Percentiles rank a stretch among this genome's conserved stretches.
Evolutionary conservation across 2,329 filamentous ascomycete species (phyloP).

Genomic region (Pyricularia grisea): DNA sequence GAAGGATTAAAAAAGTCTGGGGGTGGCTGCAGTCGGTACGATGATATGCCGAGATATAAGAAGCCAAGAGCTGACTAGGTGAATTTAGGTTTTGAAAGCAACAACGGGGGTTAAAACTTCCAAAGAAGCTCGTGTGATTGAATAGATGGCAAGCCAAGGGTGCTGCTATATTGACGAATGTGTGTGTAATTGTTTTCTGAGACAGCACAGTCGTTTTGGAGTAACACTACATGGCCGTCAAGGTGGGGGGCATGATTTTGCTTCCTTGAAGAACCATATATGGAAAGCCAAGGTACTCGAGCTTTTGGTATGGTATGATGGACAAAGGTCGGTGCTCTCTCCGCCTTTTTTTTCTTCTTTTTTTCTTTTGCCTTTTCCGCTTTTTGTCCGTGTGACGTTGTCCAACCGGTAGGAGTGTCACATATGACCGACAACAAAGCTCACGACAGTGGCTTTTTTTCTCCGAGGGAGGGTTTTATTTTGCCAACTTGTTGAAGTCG

Average conservation of each 20-base stretch:
- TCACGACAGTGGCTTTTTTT: not conserved
- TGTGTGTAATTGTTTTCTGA: not conserved
- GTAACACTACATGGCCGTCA: slow-evolving; percentile 1
- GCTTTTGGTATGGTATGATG: not conserved
- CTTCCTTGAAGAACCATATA: not conserved
- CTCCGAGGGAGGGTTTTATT: no score
- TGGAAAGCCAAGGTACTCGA: not conserved
- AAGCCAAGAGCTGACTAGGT: not conserved
- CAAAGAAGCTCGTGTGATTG: not conserved
- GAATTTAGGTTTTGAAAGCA: no score
- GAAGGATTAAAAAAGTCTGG: not conserved
- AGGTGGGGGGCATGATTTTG: not conserved
- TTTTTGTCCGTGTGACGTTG: not conserved
- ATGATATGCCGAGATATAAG: not conserved
- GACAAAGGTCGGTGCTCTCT: not conserved
- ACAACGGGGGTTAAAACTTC: no score
- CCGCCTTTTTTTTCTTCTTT: not conserved
- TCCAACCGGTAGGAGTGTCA: not conserved
- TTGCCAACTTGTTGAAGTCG: not conserved
- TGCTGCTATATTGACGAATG: not conserved
- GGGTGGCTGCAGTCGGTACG: not conserved
- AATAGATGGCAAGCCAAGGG: not conserved
- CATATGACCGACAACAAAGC: not conserved
- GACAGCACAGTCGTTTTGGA: slow-evolving; percentile 1
- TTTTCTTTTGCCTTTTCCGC: no score